Conservation (phyloP, 345 rosid species). For the Rhodamnia argentea region DNA sequence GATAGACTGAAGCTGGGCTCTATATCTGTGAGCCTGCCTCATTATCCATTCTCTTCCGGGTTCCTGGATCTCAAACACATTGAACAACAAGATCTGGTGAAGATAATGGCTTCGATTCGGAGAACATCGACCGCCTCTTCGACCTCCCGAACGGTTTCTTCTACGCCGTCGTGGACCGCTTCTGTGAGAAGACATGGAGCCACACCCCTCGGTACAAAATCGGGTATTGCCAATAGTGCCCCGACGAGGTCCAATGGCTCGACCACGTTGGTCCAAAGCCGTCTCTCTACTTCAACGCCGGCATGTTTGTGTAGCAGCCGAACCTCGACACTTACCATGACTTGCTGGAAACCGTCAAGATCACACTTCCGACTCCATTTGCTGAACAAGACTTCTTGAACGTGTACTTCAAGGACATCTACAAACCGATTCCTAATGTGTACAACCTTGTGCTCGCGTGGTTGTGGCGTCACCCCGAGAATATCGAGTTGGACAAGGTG, state of each 20-base stretch:
- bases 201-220: constrained; percentile 23
- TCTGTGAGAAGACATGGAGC: constrained; percentile 38
- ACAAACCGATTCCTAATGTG: constrained; percentile 17
- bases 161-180: constrained; percentile 39
- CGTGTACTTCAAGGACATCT: constrained; percentile 28
- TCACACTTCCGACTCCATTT: constrained; percentile 31
- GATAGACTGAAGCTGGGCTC: no score
- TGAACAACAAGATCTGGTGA: no score
- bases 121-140: constrained; percentile 27
- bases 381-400: constrained; percentile 49
- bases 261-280: constrained; percentile 11
- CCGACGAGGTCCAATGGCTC: constrained; percentile 6
- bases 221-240: constrained; percentile 49
- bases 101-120: no score
- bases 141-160: constrained; percentile 17
- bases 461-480: constrained; percentile 47
- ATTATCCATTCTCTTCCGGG: no score
- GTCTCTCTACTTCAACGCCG: constrained; percentile 38
- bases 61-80: no score
- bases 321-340: constrained; percentile 10
- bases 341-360: constrained; percentile 13
- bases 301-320: constrained; percentile 33
- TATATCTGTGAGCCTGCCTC: no score
- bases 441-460: constrained; percentile 42
- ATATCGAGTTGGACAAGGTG: constrained; percentile 17